A percentile compares a stretch with the other conserved stretches of the same genome.
Evolutionary conservation across 2,329 filamentous ascomycete genomes (phyloP).

Genomic region (Cercospora sp.): DNA sequence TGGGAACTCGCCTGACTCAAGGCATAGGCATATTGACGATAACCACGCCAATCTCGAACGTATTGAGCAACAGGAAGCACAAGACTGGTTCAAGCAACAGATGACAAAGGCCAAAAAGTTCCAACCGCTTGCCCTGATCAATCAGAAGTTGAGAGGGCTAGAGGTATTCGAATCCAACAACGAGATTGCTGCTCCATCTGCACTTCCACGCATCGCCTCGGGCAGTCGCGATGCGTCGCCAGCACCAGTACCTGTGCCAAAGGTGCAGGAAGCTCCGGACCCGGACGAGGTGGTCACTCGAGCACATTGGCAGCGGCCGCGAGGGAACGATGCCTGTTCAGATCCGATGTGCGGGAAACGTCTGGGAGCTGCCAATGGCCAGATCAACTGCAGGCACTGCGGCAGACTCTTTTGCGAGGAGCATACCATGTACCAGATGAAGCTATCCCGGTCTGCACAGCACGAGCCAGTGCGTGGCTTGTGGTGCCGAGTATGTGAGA

Average conservation of each 20-base stretch:
- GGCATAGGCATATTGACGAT: slow-evolving; percentile 74
- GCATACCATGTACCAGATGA: slow-evolving; percentile 99
- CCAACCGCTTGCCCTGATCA: slow-evolving; percentile 84
- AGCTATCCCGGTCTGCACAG: slow-evolving; percentile 81
- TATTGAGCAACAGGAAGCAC: slow-evolving; percentile 87
- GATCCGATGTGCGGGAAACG: slow-evolving; percentile 83
- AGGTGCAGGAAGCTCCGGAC: slow-evolving; percentile 53
- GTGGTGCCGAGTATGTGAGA: slow-evolving; percentile 96
- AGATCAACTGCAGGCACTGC: slow-evolving; percentile 90
- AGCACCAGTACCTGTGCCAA: slow-evolving; percentile 28
- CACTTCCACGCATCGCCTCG: slow-evolving; percentile 26
- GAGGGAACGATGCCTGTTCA: slow-evolving; percentile 74
- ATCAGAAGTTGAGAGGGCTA: slow-evolving; percentile 88
- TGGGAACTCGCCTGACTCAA: slow-evolving; percentile 20
- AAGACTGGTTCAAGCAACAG: slow-evolving; percentile 95
- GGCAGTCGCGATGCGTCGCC: slow-evolving; percentile 34
- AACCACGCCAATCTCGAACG: slow-evolving; percentile 85
- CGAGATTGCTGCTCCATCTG: slow-evolving; percentile 44
- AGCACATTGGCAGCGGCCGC: slow-evolving; percentile 82
- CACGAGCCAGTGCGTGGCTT: slow-evolving; percentile 87
- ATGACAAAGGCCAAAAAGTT: slow-evolving; percentile 91
- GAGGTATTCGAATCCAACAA: slow-evolving; percentile 95
- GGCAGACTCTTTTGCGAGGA: slow-evolving; percentile 93
- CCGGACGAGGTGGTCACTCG: slow-evolving; percentile 88
- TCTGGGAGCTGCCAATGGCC: slow-evolving; percentile 76